Conservation (phyloP, 1,139 yeast genomes). For the Protomyces inundatus region DNA sequence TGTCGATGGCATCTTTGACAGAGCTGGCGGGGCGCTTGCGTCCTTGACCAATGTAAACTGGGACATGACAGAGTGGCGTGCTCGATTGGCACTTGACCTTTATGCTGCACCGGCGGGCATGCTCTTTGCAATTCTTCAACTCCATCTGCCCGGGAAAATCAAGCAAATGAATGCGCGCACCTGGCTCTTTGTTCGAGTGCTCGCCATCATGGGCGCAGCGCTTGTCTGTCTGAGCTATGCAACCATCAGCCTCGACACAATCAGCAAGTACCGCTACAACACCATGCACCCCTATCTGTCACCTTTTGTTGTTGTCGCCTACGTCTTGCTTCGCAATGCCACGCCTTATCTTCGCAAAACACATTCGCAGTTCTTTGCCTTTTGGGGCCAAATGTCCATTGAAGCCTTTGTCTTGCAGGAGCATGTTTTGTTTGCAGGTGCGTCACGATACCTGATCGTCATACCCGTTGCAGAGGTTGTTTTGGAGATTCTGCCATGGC, state of each 20-base stretch:
- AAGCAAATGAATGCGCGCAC: neutral
- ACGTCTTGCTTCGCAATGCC: slow-evolving; percentile 34
- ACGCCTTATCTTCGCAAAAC: slow-evolving; percentile 29
- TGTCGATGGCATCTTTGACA: slow-evolving; percentile 32
- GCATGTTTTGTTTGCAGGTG: slow-evolving; percentile 36
- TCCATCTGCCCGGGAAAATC: slow-evolving; percentile 18
- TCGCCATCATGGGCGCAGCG: slow-evolving; percentile 23
- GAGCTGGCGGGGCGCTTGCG: slow-evolving; percentile 31
- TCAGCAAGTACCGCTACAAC: slow-evolving; percentile 33
- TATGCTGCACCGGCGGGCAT: slow-evolving; percentile 35
- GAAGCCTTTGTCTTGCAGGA: slow-evolving; percentile 35
- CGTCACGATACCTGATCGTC: slow-evolving; percentile 25
- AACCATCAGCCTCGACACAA: slow-evolving; percentile 25
- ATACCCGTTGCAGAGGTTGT: neutral
- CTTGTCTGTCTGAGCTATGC: slow-evolving; percentile 28
- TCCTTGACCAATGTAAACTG: slow-evolving; percentile 32
- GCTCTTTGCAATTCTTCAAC: slow-evolving; percentile 32
- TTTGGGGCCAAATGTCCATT: slow-evolving; percentile 34
- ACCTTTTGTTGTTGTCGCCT: slow-evolving; percentile 33
- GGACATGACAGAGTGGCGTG: slow-evolving; percentile 35
- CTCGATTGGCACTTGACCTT: slow-evolving; percentile 33
- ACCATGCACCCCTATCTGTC: slow-evolving; percentile 31
- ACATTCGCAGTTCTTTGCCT: slow-evolving; percentile 33
- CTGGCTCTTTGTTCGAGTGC: slow-evolving; percentile 27
- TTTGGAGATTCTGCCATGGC: neutral